Conservation (phyloP, 345 rosid species). For the Eucalyptus sideroxylon region DNA sequence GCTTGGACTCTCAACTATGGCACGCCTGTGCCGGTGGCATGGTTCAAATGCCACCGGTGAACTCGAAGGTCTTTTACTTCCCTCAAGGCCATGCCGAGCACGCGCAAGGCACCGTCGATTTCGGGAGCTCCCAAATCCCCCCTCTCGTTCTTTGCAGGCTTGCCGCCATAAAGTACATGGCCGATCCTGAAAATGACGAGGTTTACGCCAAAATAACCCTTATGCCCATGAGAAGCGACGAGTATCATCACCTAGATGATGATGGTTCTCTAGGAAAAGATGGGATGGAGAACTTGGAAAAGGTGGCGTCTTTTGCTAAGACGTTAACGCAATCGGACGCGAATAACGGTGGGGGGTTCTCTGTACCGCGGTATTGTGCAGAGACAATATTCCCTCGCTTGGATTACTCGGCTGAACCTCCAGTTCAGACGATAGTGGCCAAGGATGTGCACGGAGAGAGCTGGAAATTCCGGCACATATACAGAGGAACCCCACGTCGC, state of each 20-base stretch:
- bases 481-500: slow-evolving; percentile 91
- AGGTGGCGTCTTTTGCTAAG: slow-evolving; percentile 88
- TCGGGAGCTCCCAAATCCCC: slow-evolving; percentile 33
- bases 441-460: slow-evolving; percentile 87
- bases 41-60: slow-evolving; percentile 83
- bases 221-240: slow-evolving; percentile 32
- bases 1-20: slow-evolving; percentile 91
- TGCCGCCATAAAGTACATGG: slow-evolving; percentile 63
- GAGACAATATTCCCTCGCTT: slow-evolving; percentile 88
- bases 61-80: slow-evolving; percentile 71
- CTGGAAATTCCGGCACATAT: slow-evolving; percentile 96
- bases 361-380: slow-evolving; percentile 97
- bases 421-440: slow-evolving; percentile 87
- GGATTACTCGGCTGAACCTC: slow-evolving; percentile 85
- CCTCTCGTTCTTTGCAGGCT: slow-evolving; percentile 52
- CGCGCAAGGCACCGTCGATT: slow-evolving; percentile 49
- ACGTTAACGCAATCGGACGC: slow-evolving; percentile 95
- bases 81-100: slow-evolving; percentile 98
- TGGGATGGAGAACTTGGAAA: slow-evolving; percentile 29
- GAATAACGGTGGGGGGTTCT: slow-evolving; percentile 97
- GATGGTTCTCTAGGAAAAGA: slow-evolving; percentile 14
- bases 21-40: slow-evolving; percentile 99
- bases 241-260: slow-evolving; percentile 18
- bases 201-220: slow-evolving; percentile 63
- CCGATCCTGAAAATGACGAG: slow-evolving; percentile 88